These are phyloP conservation scores for Stemphylium beticola DNA, from an alignment of 2,329 filamentous ascomycete genomes.

Conservation along the genomic window DNA sequence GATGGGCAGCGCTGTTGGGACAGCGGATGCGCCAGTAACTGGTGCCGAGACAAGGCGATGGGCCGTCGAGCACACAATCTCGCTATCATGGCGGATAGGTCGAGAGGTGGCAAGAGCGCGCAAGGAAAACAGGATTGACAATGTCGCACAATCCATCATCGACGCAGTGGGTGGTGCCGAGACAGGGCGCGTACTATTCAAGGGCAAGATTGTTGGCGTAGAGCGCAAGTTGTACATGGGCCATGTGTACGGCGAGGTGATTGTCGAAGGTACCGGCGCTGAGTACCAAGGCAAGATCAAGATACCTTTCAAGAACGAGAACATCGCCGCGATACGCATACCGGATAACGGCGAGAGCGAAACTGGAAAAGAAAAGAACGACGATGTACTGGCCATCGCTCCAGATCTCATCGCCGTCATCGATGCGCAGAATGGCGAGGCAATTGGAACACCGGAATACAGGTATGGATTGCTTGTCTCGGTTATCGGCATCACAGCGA, in stretches of 20 bases:
- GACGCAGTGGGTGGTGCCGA: constrained; percentile 50
- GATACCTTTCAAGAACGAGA: constrained; percentile 77
- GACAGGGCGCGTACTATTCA: constrained; percentile 51
- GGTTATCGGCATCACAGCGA: constrained; percentile 62
- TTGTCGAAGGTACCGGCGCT: constrained; percentile 43
- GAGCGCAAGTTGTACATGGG: constrained; percentile 51
- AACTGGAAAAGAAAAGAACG: constrained; percentile 43
- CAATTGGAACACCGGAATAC: constrained; percentile 62
- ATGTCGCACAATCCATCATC: constrained; percentile 49
- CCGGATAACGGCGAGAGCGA: constrained; percentile 31
- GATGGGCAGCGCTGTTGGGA: constrained; percentile 46
- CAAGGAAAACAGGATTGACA: constrained; percentile 46
- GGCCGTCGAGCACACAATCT: constrained; percentile 50
- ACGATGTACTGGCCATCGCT: constrained; percentile 55
- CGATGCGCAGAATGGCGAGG: constrained; percentile 57
- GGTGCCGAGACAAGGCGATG: constrained; percentile 47
- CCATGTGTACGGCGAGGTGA: constrained; percentile 52
- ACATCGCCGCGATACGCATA: constrained; percentile 63
- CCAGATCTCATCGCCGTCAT: constrained; percentile 59
- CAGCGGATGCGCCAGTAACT: constrained; percentile 48
- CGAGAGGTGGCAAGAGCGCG: constrained; percentile 45
- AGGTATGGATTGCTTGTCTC: constrained; percentile 60
- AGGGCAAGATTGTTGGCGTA: constrained; percentile 55
- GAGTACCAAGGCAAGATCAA: constrained; percentile 57
- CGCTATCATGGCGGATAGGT: constrained; percentile 48